Conservation (phyloP, 2,329 filamentous ascomycete genomes). For the Nigrospora osmanthi region DNA sequence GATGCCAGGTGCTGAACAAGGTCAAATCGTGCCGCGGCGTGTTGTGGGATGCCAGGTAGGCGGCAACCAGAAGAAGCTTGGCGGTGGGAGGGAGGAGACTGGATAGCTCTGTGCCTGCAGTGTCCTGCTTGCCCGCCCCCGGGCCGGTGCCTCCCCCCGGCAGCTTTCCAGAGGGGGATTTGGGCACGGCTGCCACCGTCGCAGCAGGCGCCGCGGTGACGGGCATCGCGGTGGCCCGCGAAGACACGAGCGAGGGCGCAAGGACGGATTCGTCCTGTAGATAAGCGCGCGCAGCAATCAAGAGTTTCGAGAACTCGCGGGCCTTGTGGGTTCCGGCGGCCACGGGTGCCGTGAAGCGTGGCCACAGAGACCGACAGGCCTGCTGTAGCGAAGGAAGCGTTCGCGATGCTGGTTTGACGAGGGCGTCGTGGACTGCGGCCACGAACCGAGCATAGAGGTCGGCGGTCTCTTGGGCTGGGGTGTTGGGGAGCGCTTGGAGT, state of each 20-base stretch:
- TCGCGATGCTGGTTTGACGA: constrained; percentile 72
- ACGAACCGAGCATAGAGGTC: constrained; percentile 78
- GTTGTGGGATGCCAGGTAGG: constrained; percentile 78
- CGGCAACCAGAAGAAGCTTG: constrained; percentile 65
- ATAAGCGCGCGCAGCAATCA: constrained; percentile 61
- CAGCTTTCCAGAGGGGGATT: constrained; percentile 4
- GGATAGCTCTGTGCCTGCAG: constrained; percentile 35
- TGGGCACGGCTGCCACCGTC: constrained; percentile 4
- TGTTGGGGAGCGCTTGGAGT: constrained; percentile 38
- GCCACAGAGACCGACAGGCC: constrained; percentile 72
- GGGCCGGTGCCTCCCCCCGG: neutral
- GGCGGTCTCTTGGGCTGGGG: constrained; percentile 42
- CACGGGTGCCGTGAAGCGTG: constrained; percentile 73
- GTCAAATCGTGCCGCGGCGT: constrained; percentile 63
- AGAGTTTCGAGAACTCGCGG: constrained; percentile 76
- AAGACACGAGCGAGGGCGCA: constrained; percentile 34
- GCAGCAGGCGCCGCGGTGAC: neutral
- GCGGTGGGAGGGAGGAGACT: constrained; percentile 62
- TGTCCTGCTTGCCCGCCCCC: neutral
- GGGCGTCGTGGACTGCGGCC: constrained; percentile 77
- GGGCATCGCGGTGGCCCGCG: neutral
- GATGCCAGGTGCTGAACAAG: constrained; percentile 66
- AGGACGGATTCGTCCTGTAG: constrained; percentile 69
- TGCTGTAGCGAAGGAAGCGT: constrained; percentile 67
- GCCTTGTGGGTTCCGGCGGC: constrained; percentile 63